Base-by-base conservation (phyloP, 1,139 yeast species). In the Sugiyamaella sp. region DNA sequence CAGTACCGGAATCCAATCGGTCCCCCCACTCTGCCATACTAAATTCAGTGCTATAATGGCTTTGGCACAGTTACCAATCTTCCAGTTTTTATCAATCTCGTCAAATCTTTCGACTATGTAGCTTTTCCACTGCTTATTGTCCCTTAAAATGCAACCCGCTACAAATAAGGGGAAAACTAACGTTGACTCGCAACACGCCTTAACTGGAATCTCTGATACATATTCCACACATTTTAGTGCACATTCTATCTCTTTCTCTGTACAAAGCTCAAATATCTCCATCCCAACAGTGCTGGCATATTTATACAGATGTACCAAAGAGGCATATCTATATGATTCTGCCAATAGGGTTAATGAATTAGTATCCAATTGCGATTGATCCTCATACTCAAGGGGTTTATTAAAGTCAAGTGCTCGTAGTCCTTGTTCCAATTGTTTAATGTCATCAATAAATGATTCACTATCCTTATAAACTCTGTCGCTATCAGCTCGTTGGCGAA, bases 111-210 rank as follows among this genome's bases (percentile, higher is more conserved):
- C 43, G 16, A 46, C 27, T 17, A 44, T 21, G 42, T 51, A 46
- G 10, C 10, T 9, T 8, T 40, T 41, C 48, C 48, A 41, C 8
- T 21, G n/a, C 6, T 35, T 27, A 16, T 40, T 48, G 9, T 40
- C 37, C 21, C 16, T 27, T 6, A 51, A 9, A 10, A 51, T 48
- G 42, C 54, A 51, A 2, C 54, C 54, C 4, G 54, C 46, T 16
- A 51, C 51, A 46, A 51, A 51, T 20, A 51, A 24, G 17, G 54
- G 54, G 29, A 29, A 51, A 2, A 51, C 54, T 21, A 51, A 38
- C 9, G 54, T 35, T 4, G 54, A 51, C 22, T 51, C 54, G 27
- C 54, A 51, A 17, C 54, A 51, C 24, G 46, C 51, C 17, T 37
- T 46, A 5, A 24, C 44, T 2, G 54, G 54, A 35, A 51, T 46